phyloP scores from a whole-genome alignment of 305 asterid genomes.

The Fraxinus floribunda region DNA sequence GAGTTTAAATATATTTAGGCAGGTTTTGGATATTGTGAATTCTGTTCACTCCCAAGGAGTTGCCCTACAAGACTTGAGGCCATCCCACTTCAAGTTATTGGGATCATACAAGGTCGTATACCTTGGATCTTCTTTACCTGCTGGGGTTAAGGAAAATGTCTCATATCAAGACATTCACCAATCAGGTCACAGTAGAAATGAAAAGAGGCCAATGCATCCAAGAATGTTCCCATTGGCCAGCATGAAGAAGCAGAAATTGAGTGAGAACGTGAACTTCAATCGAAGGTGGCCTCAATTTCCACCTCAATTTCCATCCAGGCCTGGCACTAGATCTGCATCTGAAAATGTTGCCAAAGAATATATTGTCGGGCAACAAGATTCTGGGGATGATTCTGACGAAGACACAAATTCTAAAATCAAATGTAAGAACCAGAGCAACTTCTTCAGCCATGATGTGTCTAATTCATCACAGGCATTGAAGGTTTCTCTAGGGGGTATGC shows the following conservation, averaged over 20 bases:
- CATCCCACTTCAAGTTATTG: conserved; percentile 75
- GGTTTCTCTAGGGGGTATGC: conserved; percentile 36
- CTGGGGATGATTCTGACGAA: conserved; percentile 32
- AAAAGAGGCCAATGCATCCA: conserved; percentile 46
- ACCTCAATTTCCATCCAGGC: conserved; percentile 26
- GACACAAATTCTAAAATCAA: conserved; percentile 35
- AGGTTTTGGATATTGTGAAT: conserved; percentile 74
- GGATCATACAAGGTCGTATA: conserved; percentile 52
- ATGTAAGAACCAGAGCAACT: conserved; percentile 30
- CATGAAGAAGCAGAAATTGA: conserved; percentile 57
- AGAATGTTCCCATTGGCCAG: conserved; percentile 32
- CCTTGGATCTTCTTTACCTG: conserved; percentile 52
- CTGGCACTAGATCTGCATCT: conserved; percentile 39
- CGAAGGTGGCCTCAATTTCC: conserved; percentile 69
- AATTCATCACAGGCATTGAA: conserved; percentile 37
- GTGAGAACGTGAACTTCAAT: conserved; percentile 37
- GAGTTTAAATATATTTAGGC: conserved; percentile 72
- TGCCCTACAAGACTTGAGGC: conserved; percentile 59
- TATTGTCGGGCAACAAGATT: conserved; percentile 30
- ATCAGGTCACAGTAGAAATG: conserved; percentile 35
- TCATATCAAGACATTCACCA: conserved; percentile 37
- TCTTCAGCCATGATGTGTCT: conserved; percentile 32
- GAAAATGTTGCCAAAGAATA: conserved; percentile 29
- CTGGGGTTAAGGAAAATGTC: conserved; percentile 32
- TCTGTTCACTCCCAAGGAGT: conserved; percentile 69